Conservation (phyloP, 768 basidiomycete species). For the Antrodiella citrinella region DNA sequence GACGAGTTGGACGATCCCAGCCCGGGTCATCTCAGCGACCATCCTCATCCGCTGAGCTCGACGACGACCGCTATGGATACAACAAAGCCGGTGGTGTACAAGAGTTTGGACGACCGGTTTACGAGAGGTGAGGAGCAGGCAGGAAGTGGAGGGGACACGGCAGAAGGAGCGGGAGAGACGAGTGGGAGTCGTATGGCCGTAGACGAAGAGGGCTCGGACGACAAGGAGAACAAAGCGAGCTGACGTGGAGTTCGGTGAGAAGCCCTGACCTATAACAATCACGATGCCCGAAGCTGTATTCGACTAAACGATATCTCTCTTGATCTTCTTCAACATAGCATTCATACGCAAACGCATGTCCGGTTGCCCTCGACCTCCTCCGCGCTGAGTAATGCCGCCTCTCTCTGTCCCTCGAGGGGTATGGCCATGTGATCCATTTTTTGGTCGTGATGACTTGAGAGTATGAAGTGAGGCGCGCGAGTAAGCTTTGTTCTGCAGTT, state of each 20-base stretch:
- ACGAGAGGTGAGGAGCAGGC: slow-evolving; percentile 36
- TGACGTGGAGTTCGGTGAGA: not conserved
- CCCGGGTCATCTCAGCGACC: slow-evolving; percentile 79
- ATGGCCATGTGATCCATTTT: slow-evolving; percentile 26
- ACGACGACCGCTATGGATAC: slow-evolving; percentile 37
- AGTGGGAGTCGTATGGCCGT: slow-evolving; percentile 10
- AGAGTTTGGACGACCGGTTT: slow-evolving; percentile 48
- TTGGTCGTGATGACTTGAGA: slow-evolving; percentile 41
- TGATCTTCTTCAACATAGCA: slow-evolving; percentile 80
- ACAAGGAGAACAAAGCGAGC: slow-evolving; percentile 45
- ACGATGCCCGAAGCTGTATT: not conserved
- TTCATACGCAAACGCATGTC: slow-evolving; percentile 86
- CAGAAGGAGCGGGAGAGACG: slow-evolving; percentile 9
- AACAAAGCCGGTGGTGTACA: not conserved
- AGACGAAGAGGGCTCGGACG: slow-evolving; percentile 29
- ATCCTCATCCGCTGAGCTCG: slow-evolving; percentile 60
- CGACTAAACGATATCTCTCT: slow-evolving; percentile 40
- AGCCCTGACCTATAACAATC: not conserved
- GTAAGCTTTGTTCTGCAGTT: slow-evolving; percentile 57
- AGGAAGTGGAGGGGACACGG: slow-evolving; percentile 7
- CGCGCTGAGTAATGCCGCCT: slow-evolving; percentile 6
- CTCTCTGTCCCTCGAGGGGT: slow-evolving; percentile 13
- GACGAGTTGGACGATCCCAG: slow-evolving; percentile 81
- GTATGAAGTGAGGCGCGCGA: slow-evolving; percentile 48
- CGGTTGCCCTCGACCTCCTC: slow-evolving; percentile 39